Conservation (phyloP, 139 green algal genomes). For the Chlamydomonas sp. region DNA sequence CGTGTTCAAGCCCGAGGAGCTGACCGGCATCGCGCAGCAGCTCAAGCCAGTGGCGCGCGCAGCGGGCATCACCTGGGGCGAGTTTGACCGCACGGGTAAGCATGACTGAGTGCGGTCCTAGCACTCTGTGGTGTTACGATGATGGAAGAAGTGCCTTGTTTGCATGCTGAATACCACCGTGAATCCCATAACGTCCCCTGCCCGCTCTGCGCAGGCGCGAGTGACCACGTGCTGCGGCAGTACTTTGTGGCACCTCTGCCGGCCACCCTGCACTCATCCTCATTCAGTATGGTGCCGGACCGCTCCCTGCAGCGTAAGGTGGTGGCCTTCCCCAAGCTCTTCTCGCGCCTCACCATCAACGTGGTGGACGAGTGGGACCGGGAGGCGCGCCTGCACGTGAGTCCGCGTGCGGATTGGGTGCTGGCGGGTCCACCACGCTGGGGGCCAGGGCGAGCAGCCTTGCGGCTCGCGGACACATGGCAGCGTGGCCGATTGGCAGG, state of each 20-base stretch:
- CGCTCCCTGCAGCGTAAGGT: slow-evolving; percentile 52
- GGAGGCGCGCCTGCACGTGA: slow-evolving; percentile 36
- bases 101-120: too few species aligned
- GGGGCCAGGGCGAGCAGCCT: too few species aligned
- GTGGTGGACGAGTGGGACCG: slow-evolving; percentile 51
- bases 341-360: slow-evolving; percentile 42
- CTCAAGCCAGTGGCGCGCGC: slow-evolving; percentile 48
- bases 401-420: neutral
- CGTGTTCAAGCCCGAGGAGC: slow-evolving; percentile 51
- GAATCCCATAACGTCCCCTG: too few species aligned
- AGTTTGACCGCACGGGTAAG: slow-evolving; percentile 44
- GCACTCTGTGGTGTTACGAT: neutral
- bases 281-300: too few species aligned
- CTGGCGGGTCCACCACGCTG: neutral
- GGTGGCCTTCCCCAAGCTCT: slow-evolving; percentile 52
- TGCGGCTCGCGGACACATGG: too few species aligned
- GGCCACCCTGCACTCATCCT: slow-evolving; percentile 67
- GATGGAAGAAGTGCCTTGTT: neutral
- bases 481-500: too few species aligned
- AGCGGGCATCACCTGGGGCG: slow-evolving; percentile 39
- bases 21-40: slow-evolving; percentile 40
- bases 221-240: slow-evolving; percentile 46
- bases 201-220: slow-evolving; percentile 3
- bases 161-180: neutral
- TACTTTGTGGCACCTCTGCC: slow-evolving; percentile 69